Base-by-base conservation (phyloP, 441 rosid species). In the Pelargonium myrrhifolium region DNA sequence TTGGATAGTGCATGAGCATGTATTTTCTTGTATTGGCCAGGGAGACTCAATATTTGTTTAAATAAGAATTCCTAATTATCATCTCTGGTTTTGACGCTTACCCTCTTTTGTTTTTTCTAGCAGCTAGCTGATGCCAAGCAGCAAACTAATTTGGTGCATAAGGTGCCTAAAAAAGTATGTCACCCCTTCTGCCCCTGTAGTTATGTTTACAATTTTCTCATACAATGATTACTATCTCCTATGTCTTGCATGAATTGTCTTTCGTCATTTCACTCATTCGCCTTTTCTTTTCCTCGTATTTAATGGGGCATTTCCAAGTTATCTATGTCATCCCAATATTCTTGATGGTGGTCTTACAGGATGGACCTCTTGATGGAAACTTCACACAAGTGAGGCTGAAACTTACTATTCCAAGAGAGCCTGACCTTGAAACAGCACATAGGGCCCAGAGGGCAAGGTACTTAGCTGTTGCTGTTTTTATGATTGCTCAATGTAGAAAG, bases 401-500 rank as follows among this genome's bases (percentile, higher is more conserved):
- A 80, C 70, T 86, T 72, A 95, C 99, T 45, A 78, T 95, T 80
- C 97, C 99, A 21, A 87, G 90, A 45, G 97, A 89, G 74, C 98
- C 97, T 69, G 96, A 80, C 66, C 87, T 95, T 71, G 97, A 85
- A 78, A 95, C 99, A 71, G 82, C 95, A 14, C 79, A 83, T 53
- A 85, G 98, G 84, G 92, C 95, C 28, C 93, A 84, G 40, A 87
- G 93, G 76, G 82, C 68, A 70, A 80, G 95, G 99, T 92, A 61
- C 75, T 77, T 59, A 39, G 61, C 4, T 24, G n/a, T 47, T 62
- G 56, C 62, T 72, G 68, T 51, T 67, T 39, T 63, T 15, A 69
- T 31, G 55, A 31, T 64, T 12, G 21, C 9, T 15, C 58, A 40
- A 39, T 7, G 45, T 45, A 26, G 55, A 5, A 24, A 61, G 21